phyloP scores from a whole-genome alignment of 2,329 filamentous ascomycete genomes.

The Neopestalotiopsis sp. region DNA sequence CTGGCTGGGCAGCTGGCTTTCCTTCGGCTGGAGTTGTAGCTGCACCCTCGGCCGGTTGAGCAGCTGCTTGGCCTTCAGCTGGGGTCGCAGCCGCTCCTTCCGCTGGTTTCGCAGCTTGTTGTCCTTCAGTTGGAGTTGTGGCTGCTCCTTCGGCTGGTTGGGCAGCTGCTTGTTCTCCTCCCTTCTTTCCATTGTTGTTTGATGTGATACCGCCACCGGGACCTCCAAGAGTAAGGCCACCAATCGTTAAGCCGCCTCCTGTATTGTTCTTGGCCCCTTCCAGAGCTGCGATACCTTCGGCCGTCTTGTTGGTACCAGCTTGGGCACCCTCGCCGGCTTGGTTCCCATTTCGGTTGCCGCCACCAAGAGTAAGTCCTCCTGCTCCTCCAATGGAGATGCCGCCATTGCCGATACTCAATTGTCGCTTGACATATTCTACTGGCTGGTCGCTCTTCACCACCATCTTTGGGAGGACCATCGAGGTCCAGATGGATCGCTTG shows the following conservation, averaged over 20 bases:
- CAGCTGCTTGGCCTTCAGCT: background rate
- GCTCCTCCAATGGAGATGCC: constrained; percentile 14
- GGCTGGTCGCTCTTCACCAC: constrained; percentile 2
- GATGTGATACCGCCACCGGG: constrained; percentile 6
- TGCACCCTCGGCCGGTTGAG: constrained; percentile 5
- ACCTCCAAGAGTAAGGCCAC: constrained; percentile 6
- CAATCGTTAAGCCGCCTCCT: constrained; percentile 8
- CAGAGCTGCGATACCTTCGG: constrained; percentile 9
- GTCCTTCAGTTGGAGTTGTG: background rate
- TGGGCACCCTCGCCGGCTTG: constrained; percentile 8
- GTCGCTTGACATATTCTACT: constrained; percentile 7
- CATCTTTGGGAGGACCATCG: constrained; percentile 8
- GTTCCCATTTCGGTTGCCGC: background rate
- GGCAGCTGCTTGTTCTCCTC: constrained; percentile 7
- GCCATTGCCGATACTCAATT: constrained; percentile 1
- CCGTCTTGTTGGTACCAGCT: constrained; percentile 8
- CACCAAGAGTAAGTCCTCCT: constrained; percentile 9
- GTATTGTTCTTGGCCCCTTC: constrained; percentile 9
- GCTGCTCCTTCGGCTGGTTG: constrained; percentile 4
- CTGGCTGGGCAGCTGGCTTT: constrained; percentile 1
- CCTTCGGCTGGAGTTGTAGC: background rate
- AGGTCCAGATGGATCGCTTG: background rate
- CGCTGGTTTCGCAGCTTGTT: background rate
- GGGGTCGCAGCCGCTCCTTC: background rate
- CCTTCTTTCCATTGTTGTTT: constrained; percentile 13